phyloP scores from a whole-genome alignment of 116 monocot species.

The Zostera marina region DNA sequence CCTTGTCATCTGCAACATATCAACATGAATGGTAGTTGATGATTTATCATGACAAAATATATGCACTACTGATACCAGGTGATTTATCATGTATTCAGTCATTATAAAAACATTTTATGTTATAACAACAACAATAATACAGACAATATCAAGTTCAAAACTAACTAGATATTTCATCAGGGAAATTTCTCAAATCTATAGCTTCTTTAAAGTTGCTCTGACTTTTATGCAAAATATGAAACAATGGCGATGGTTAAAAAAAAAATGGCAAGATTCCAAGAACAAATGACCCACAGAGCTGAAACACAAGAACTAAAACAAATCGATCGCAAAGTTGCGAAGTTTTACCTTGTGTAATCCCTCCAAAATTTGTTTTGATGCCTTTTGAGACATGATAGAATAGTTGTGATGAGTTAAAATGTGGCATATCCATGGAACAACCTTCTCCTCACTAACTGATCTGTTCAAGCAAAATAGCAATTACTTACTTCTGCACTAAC shows the following conservation, averaged over 20 bases:
- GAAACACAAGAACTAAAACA: too few relatives aligned
- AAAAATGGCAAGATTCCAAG: too few relatives aligned
- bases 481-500: not conserved
- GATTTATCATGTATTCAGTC: not conserved
- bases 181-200: too few relatives aligned
- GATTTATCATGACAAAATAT: not conserved
- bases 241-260: too few relatives aligned
- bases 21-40: not conserved
- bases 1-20: conserved; percentile 2
- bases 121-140: too few relatives aligned
- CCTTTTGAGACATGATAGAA: conserved; percentile 6
- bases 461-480: conserved; percentile 2
- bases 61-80: not conserved
- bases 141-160: too few relatives aligned
- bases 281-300: too few relatives aligned
- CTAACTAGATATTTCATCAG: too few relatives aligned
- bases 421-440: conserved; percentile 16
- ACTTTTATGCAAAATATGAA: too few relatives aligned
- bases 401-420: conserved; percentile 9
- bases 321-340: not conserved
- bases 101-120: too few relatives aligned
- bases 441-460: conserved; percentile 8
- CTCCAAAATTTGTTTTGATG: conserved; percentile 6
- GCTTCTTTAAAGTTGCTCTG: too few relatives aligned
- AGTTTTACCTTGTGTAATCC: conserved; percentile 13